These are phyloP conservation scores for Salvia hispanica DNA, from an alignment of 257 asterid genomes.

Conservation along the genomic window DNA sequence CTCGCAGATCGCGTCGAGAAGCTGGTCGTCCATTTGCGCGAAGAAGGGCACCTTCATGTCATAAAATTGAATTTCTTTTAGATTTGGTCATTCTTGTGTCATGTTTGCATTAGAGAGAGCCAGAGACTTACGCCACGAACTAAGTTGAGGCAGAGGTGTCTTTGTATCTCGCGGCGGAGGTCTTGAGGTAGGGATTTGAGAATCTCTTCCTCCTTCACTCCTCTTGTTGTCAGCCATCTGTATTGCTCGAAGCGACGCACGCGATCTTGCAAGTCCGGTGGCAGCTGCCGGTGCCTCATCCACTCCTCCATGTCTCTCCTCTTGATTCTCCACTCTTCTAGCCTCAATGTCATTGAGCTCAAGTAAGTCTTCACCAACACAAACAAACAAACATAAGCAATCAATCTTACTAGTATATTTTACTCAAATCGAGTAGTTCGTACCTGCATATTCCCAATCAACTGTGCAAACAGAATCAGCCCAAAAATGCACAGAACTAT, in stretches of 20 bases:
- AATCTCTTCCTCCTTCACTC: slow-evolving; percentile 83
- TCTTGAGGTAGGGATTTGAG: slow-evolving; percentile 78
- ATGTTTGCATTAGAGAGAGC: neutral
- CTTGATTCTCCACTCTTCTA: slow-evolving; percentile 94
- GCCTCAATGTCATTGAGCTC: slow-evolving; percentile 89
- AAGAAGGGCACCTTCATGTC: slow-evolving; percentile 70
- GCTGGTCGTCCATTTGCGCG: slow-evolving; percentile 89
- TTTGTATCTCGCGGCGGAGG: slow-evolving; percentile 86
- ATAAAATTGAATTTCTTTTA: no score
- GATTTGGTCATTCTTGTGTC: no score
- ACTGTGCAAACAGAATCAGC: slow-evolving; percentile 74
- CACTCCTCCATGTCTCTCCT: slow-evolving; percentile 94
- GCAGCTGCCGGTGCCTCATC: slow-evolving; percentile 99
- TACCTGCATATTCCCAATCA: slow-evolving; percentile 98
- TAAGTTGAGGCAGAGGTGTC: slow-evolving; percentile 96
- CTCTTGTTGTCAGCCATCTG: slow-evolving; percentile 92
- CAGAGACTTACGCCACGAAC: slow-evolving; percentile 79
- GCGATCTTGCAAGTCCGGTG: slow-evolving; percentile 83
- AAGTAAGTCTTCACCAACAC: slow-evolving; percentile 62
- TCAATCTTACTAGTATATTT: no score
- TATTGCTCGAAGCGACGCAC: slow-evolving; percentile 82
- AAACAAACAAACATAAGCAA: no score
- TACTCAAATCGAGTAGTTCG: neutral
- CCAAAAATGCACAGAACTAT: slow-evolving; percentile 70
- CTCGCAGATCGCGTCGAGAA: slow-evolving; percentile 89